phyloP scores from a whole-genome alignment of 768 basidiomycete genomes.

The Mycena metata region DNA sequence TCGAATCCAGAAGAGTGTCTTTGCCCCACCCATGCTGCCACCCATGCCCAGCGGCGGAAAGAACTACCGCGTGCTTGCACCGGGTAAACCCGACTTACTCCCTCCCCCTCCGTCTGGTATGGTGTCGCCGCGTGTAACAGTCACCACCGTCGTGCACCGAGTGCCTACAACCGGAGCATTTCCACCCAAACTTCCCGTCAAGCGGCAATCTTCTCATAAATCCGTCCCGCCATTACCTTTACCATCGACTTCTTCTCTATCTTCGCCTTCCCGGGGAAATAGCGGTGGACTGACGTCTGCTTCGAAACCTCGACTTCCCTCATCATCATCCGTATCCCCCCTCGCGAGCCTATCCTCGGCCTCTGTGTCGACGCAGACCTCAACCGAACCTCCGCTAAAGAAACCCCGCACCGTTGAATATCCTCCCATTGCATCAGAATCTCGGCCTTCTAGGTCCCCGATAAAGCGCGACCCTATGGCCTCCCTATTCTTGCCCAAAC shows the following conservation, averaged over 20 bases:
- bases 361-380: slow-evolving; percentile 15
- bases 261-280: slow-evolving; percentile 14
- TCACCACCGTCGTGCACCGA: slow-evolving; percentile 62
- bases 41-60: slow-evolving; percentile 63
- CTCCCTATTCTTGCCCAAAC: slow-evolving; percentile 47
- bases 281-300: slow-evolving; percentile 13
- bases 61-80: slow-evolving; percentile 55
- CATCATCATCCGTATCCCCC: slow-evolving; percentile 21
- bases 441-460: slow-evolving; percentile 52
- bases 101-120: slow-evolving; percentile 49
- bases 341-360: slow-evolving; percentile 17
- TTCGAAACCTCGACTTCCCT: slow-evolving; percentile 19
- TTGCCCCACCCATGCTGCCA: slow-evolving; percentile 65
- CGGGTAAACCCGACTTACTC: slow-evolving; percentile 53
- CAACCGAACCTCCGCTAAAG: slow-evolving; percentile 27
- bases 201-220: slow-evolving; percentile 13
- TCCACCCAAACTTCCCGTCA: slow-evolving; percentile 28
- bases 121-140: slow-evolving; percentile 60
- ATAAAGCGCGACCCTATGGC: slow-evolving; percentile 76
- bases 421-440: slow-evolving; percentile 34
- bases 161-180: slow-evolving; percentile 36
- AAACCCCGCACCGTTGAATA: slow-evolving; percentile 21
- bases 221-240: slow-evolving; percentile 2
- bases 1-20: slow-evolving; percentile 74
- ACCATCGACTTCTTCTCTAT: slow-evolving; percentile 16